Evolutionary conservation across 2,329 filamentous ascomycete species (phyloP).

Genomic region (Sporothrix brasiliensis): DNA sequence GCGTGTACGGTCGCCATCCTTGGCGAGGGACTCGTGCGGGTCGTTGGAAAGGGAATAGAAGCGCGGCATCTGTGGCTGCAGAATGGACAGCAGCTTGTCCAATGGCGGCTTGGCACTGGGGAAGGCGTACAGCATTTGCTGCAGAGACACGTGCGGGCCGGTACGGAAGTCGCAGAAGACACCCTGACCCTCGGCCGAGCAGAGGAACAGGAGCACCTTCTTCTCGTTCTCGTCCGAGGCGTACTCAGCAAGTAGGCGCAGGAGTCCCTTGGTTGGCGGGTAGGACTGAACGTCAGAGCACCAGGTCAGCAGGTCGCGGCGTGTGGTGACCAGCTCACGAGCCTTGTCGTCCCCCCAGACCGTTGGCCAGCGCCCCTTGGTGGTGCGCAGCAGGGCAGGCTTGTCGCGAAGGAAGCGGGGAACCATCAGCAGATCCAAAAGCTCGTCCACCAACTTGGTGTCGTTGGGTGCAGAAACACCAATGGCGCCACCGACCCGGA

Average conservation of each 20-base stretch:
- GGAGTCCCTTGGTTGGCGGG: constrained; percentile 82
- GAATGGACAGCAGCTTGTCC: constrained; percentile 74
- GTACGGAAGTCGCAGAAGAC: constrained; percentile 94
- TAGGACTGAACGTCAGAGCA: constrained; percentile 92
- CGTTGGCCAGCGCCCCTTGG: constrained; percentile 86
- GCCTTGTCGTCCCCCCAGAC: constrained; percentile 93
- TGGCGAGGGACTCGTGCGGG: constrained; percentile 70
- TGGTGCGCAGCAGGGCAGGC: constrained; percentile 76
- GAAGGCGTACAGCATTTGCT: constrained; percentile 88
- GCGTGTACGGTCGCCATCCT: constrained; percentile 67
- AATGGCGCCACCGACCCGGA: constrained; percentile 94
- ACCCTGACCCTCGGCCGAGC: constrained; percentile 86
- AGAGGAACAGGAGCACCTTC: constrained; percentile 84
- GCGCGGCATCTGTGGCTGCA: constrained; percentile 90
- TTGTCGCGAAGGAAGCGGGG: constrained; percentile 83
- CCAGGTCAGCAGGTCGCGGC: constrained; percentile 92
- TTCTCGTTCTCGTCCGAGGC: constrained; percentile 79
- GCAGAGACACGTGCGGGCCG: constrained; percentile 79
- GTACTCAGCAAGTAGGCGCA: constrained; percentile 84
- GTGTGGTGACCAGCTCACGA: constrained; percentile 84
- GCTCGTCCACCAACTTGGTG: constrained; percentile 72
- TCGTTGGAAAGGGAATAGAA: constrained; percentile 99
- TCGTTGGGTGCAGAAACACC: constrained; percentile 91
- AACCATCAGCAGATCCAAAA: constrained; percentile 79
- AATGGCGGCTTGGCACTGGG: constrained; percentile 88